Conservation (phyloP, 2,329 filamentous ascomycete genomes). For the Zymoseptoria ardabiliae region DNA sequence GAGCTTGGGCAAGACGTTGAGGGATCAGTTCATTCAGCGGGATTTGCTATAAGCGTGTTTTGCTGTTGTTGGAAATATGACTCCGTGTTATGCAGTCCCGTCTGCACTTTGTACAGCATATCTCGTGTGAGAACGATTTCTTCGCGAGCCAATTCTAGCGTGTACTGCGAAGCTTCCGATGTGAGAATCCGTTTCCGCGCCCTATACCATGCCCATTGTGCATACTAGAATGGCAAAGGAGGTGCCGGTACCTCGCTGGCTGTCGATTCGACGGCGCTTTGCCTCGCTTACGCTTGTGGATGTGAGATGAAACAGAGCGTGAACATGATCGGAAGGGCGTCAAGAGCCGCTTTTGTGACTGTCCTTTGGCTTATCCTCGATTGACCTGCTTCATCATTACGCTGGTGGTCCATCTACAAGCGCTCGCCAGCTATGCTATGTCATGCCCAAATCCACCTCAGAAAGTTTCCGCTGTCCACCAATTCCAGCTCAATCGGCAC, state of each 20-base stretch:
- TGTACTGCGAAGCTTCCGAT: background rate
- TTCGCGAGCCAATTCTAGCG: background rate
- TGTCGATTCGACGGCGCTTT: no score
- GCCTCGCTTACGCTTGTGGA: no score
- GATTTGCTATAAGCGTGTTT: constrained; percentile 69
- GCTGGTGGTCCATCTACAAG: background rate
- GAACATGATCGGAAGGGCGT: no score
- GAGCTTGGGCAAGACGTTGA: constrained; percentile 82
- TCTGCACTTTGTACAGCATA: background rate
- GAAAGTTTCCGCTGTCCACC: background rate
- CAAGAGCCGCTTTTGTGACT: background rate
- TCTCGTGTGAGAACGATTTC: background rate
- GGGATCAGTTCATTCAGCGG: constrained; percentile 90
- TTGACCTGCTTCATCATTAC: background rate
- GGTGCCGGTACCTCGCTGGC: no score
- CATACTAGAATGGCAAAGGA: no score
- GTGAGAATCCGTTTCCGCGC: background rate
- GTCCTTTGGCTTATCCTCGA: background rate
- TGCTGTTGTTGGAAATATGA: background rate
- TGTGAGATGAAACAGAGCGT: no score
- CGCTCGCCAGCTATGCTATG: background rate
- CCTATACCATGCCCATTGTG: background rate
- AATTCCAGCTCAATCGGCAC: background rate
- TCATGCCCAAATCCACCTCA: background rate
- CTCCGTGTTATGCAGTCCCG: background rate